Evolutionary conservation across 1,284 basidiomycete genomes (phyloP).

Genomic region (Cryptococcus depauperatus): DNA sequence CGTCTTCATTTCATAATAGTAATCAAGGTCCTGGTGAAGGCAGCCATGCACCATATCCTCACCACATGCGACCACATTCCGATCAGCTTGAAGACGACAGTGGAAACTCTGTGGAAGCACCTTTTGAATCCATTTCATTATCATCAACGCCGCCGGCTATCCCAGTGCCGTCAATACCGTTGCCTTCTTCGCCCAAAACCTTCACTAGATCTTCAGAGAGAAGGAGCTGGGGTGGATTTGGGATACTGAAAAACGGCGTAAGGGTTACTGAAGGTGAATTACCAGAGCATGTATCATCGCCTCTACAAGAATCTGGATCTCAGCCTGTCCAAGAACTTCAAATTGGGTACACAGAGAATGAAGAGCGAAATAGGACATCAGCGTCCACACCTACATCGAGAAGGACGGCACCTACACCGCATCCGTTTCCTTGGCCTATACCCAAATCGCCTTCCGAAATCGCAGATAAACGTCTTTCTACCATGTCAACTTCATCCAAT

Average conservation of each 20-base stretch:
- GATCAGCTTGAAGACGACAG: not conserved
- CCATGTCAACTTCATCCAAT: conserved; percentile 1
- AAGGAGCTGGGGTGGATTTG: conserved; percentile 21
- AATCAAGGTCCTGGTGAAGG: conserved; percentile 6
- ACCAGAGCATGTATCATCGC: conserved; percentile 8
- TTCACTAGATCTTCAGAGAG: conserved; percentile 3
- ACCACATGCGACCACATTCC: conserved; percentile 6
- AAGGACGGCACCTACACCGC: conserved; percentile 36
- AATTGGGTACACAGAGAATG: not conserved
- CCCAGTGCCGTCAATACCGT: conserved; percentile 4
- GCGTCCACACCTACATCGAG: conserved; percentile 6
- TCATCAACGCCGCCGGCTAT: conserved; percentile 17
- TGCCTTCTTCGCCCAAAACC: conserved; percentile 17
- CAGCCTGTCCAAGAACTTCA: not conserved
- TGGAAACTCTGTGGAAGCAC: conserved; percentile 11
- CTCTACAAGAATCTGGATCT: not conserved
- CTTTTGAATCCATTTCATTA: conserved; percentile 36
- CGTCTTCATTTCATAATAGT: conserved; percentile 5
- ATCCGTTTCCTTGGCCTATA: conserved; percentile 38
- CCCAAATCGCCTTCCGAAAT: conserved; percentile 13
- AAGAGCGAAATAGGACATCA: not conserved
- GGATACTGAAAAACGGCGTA: conserved; percentile 16
- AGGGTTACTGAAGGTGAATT: conserved; percentile 12
- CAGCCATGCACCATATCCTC: conserved; percentile 8
- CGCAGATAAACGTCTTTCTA: conserved; percentile 13